phyloP scores from a whole-genome alignment of 2,329 filamentous ascomycete species.

The Calonectria fujianensis region DNA sequence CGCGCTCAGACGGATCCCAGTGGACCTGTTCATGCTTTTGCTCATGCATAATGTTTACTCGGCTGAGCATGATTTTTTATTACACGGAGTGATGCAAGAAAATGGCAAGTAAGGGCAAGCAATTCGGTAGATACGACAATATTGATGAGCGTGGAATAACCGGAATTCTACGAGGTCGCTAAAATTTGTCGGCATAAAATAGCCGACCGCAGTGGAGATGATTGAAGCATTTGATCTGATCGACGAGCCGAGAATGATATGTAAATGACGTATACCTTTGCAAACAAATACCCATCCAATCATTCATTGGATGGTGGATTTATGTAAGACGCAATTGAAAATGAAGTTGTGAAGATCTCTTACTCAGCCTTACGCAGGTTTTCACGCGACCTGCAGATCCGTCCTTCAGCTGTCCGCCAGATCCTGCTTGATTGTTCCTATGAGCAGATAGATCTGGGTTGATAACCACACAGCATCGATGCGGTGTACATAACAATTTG shows the following conservation, averaged over 20 bases:
- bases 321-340: background rate
- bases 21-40: background rate
- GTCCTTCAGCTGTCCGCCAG: background rate
- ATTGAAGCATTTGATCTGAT: background rate
- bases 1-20: background rate
- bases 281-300: too few relatives aligned
- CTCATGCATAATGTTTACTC: slow-evolving; percentile 17
- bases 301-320: background rate
- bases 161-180: background rate
- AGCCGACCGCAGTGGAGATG: too few relatives aligned
- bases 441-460: background rate
- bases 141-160: background rate
- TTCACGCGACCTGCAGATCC: background rate
- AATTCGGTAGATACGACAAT: background rate
- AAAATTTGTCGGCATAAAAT: background rate
- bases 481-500: background rate
- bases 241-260: background rate
- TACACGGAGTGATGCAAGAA: background rate
- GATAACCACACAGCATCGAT: background rate
- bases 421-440: background rate
- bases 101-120: background rate
- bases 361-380: background rate
- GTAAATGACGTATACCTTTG: background rate
- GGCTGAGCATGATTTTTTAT: slow-evolving; percentile 1
- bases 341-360: background rate